phyloP scores from a whole-genome alignment of 2,329 filamentous ascomycete species.

The Hymenoscyphus linearis region DNA sequence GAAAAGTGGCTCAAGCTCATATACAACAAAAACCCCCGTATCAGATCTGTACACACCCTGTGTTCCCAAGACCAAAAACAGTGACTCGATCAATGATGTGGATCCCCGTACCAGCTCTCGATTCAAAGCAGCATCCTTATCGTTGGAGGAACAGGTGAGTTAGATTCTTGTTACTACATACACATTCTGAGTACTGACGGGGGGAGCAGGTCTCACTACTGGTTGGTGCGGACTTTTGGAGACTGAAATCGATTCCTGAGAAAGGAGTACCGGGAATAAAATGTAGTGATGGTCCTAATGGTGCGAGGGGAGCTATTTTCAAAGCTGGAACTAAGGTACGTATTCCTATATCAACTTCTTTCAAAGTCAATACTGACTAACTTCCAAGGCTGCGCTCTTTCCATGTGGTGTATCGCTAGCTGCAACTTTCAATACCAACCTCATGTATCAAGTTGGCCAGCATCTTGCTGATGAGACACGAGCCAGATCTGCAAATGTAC shows the following conservation, averaged over 20 bases:
- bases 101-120: constrained; percentile 22
- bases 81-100: constrained; percentile 10
- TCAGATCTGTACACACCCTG: constrained; percentile 28
- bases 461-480: constrained; percentile 67
- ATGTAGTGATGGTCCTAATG: constrained; percentile 65
- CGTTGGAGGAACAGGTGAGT: constrained; percentile 31
- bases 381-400: constrained; percentile 62
- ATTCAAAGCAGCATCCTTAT: constrained; percentile 25
- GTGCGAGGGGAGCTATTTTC: constrained; percentile 62
- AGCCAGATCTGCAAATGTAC: constrained; percentile 67
- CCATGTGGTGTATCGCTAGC: constrained; percentile 75
- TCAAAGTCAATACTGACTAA: constrained; percentile 1
- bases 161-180: background rate
- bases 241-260: constrained; percentile 57
- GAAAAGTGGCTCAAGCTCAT: constrained; percentile 21
- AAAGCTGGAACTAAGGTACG: constrained; percentile 59
- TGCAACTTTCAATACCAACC: constrained; percentile 70
- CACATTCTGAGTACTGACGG: constrained; percentile 8
- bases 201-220: constrained; percentile 48
- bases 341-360: constrained; percentile 1
- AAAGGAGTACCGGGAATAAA: constrained; percentile 61
- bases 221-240: constrained; percentile 64
- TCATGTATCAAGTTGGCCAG: constrained; percentile 64
- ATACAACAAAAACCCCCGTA: constrained; percentile 24
- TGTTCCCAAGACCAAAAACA: constrained; percentile 21